Conservation (phyloP, 257 asterid genomes). For the Ballota nigra region DNA sequence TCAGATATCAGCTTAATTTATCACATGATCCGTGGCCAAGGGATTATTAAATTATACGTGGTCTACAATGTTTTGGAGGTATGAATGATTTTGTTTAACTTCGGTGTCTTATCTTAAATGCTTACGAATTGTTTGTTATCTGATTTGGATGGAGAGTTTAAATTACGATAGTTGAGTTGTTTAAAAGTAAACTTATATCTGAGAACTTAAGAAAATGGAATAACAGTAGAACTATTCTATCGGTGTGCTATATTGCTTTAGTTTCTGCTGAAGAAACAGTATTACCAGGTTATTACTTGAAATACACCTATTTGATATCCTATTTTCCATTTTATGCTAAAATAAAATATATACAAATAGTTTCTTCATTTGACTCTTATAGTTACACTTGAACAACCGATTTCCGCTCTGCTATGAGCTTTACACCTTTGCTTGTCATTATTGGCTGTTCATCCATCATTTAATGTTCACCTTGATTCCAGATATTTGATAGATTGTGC, state of each 20-base stretch:
- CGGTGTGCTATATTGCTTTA: background rate
- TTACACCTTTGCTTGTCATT: slow-evolving; percentile 12
- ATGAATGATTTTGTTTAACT: slow-evolving; percentile 23
- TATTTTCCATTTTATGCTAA: background rate
- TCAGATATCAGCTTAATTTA: slow-evolving; percentile 96
- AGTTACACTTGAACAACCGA: too few species aligned
- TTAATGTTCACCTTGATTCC: slow-evolving; percentile 29
- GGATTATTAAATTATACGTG: slow-evolving; percentile 88
- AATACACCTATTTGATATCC: slow-evolving; percentile 4
- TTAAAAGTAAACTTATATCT: background rate
- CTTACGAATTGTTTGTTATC: background rate
- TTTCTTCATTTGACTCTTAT: slow-evolving; percentile 1
- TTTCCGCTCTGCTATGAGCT: background rate
- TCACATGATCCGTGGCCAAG: slow-evolving; percentile 99
- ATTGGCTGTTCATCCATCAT: slow-evolving; percentile 14
- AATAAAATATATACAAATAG: background rate
- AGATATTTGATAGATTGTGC: slow-evolving; percentile 93
- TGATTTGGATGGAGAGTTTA: slow-evolving; percentile 14
- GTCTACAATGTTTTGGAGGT: slow-evolving; percentile 99
- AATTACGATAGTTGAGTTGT: background rate
- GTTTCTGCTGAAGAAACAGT: slow-evolving; percentile 10
- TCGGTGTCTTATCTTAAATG: slow-evolving; percentile 8
- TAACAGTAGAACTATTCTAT: background rate
- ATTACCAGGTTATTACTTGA: slow-evolving; percentile 13
- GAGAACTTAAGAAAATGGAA: slow-evolving; percentile 1